Conservation (phyloP, 2,329 filamentous ascomycete species). For the Cladosporium sp. region DNA sequence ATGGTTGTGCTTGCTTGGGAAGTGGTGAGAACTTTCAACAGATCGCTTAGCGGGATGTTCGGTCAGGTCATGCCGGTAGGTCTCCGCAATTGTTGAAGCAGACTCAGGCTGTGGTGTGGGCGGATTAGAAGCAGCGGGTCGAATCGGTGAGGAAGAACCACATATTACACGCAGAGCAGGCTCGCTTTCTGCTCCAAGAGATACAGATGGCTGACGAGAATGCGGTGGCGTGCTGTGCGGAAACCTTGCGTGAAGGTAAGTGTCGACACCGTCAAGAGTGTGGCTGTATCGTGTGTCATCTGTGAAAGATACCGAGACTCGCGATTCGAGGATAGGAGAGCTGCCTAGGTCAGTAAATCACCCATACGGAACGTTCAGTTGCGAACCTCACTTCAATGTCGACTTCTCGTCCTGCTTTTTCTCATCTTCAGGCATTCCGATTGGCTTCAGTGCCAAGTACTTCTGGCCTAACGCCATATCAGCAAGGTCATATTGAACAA, state of each 20-base stretch:
- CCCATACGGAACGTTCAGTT: background rate
- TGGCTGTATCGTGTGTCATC: slow-evolving; percentile 24
- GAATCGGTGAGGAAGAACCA: slow-evolving; percentile 22
- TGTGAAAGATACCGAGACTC: slow-evolving; percentile 28
- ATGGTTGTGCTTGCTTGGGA: slow-evolving; percentile 13
- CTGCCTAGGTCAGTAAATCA: background rate
- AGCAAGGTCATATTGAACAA: slow-evolving; percentile 1
- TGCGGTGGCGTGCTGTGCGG: slow-evolving; percentile 10
- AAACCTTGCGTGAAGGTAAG: slow-evolving; percentile 22
- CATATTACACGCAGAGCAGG: slow-evolving; percentile 7
- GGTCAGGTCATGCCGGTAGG: slow-evolving; percentile 19
- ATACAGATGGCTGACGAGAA: slow-evolving; percentile 9
- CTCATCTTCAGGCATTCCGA: slow-evolving; percentile 6
- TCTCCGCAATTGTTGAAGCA: slow-evolving; percentile 21
- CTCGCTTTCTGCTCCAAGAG: slow-evolving; percentile 9
- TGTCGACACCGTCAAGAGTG: slow-evolving; percentile 22
- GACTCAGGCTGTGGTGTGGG: slow-evolving; percentile 26
- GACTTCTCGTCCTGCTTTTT: background rate
- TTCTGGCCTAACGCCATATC: slow-evolving; percentile 19
- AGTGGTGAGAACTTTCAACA: slow-evolving; percentile 17
- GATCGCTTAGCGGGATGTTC: slow-evolving; percentile 21
- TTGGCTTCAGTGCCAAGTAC: slow-evolving; percentile 22
- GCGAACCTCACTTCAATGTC: too few species aligned
- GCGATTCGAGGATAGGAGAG: slow-evolving; percentile 25
- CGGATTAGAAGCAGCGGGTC: slow-evolving; percentile 27